Evolutionary conservation across 495 filamentous ascomycete genomes (phyloP).

Genomic region (Annulohypoxylon moriforme): DNA sequence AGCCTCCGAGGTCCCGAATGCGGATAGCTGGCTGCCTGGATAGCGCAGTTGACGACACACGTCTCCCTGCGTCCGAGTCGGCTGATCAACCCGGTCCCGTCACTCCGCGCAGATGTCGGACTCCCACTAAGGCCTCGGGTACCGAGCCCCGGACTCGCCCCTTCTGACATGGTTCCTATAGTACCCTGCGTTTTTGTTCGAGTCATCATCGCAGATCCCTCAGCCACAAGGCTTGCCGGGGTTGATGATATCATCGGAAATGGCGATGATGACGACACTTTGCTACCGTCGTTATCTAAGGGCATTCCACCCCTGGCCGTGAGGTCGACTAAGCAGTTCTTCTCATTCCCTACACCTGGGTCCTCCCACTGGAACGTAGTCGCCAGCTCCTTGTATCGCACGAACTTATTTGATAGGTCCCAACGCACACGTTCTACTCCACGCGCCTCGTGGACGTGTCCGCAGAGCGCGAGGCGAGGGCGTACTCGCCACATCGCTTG

Average conservation of each 20-base stretch:
- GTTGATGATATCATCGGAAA: not conserved
- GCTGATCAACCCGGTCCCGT: slow-evolving; percentile 56
- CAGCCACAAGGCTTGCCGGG: not conserved
- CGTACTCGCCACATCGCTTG: slow-evolving; percentile 77
- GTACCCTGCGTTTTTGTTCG: not conserved
- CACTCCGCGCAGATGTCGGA: slow-evolving; percentile 51
- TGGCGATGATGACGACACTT: not conserved
- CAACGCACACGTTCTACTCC: slow-evolving; percentile 70
- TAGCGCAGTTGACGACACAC: slow-evolving; percentile 80
- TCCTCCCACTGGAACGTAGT: slow-evolving; percentile 54
- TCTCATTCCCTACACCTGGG: slow-evolving; percentile 51
- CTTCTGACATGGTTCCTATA: slow-evolving; percentile 2
- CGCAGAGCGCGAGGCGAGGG: slow-evolving; percentile 87
- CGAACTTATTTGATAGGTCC: slow-evolving; percentile 52
- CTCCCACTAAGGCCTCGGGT: slow-evolving; percentile 53
- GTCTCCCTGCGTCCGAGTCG: slow-evolving; percentile 71
- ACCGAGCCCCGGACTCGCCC: slow-evolving; percentile 42
- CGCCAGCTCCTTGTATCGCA: slow-evolving; percentile 43
- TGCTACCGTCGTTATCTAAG: slow-evolving; percentile 52
- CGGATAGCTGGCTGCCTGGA: slow-evolving; percentile 74
- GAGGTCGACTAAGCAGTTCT: slow-evolving; percentile 58
- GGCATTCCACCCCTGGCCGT: slow-evolving; percentile 48
- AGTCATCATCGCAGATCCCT: not conserved
- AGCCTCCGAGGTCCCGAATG: slow-evolving; percentile 67
- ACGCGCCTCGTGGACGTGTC: slow-evolving; percentile 81